Percentiles rank a stretch among this genome's conserved stretches.
phyloP scores from a whole-genome alignment of 352 stramenopile genomes.

The Pythium insidiosum region DNA sequence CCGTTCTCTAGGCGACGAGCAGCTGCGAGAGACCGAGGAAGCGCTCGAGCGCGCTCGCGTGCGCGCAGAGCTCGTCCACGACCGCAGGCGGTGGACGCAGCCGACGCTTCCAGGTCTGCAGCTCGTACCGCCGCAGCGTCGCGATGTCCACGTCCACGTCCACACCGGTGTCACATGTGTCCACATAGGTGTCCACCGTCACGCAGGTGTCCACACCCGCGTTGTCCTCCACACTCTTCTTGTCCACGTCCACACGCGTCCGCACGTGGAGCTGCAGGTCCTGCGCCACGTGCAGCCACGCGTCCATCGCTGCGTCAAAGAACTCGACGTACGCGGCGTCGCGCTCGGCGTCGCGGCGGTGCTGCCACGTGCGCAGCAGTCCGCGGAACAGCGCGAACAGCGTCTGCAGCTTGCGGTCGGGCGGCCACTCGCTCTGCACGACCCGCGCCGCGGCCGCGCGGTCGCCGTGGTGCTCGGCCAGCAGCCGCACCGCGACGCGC shows the following conservation, averaged over 20 bases:
- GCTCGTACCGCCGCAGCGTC: constrained; percentile 43
- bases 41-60: constrained; percentile 49
- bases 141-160: constrained; percentile 8
- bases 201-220: neutral
- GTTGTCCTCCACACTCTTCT: too few relatives aligned
- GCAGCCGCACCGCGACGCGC: constrained; percentile 25
- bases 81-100: constrained; percentile 32
- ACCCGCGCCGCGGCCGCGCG: constrained; percentile 21
- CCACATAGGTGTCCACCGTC: too few relatives aligned
- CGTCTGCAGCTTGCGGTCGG: constrained; percentile 33
- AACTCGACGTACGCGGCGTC: constrained; percentile 38
- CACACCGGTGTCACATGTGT: too few relatives aligned
- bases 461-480: constrained; percentile 24
- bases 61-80: constrained; percentile 56
- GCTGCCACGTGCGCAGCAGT: constrained; percentile 33
- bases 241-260: too few relatives aligned
- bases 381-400: constrained; percentile 35
- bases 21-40: constrained; percentile 49
- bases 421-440: constrained; percentile 24
- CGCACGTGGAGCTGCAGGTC: constrained; percentile 31
- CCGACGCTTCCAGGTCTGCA: constrained; percentile 60
- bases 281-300: constrained; percentile 50
- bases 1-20: too few relatives aligned
- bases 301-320: constrained; percentile 49
- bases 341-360: constrained; percentile 12